phyloP scores from a whole-genome alignment of 768 basidiomycete species.

The Tephrocybe sp. region DNA sequence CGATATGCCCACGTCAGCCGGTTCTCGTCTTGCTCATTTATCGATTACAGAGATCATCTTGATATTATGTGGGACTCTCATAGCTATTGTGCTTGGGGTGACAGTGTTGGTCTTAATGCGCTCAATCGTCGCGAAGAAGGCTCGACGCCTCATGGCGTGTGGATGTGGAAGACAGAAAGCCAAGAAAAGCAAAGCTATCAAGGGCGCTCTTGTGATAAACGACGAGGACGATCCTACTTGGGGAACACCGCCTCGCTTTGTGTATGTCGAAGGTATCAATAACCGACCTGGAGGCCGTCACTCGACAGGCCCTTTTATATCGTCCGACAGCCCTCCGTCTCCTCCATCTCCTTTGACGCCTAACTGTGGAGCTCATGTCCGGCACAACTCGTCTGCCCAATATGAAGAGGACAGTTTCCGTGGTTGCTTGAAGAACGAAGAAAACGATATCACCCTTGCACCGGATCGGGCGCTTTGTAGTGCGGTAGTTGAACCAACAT shows the following conservation, averaged over 20 bases:
- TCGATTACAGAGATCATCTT: constrained; percentile 12
- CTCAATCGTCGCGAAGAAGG: constrained; percentile 9
- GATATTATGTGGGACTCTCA: constrained; percentile 9
- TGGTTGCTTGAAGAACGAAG: constrained; percentile 24
- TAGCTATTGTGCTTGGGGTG: constrained; percentile 5
- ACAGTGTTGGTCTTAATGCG: constrained; percentile 10
- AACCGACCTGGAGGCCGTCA: constrained; percentile 3
- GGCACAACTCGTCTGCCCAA: not conserved
- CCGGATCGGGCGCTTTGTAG: constrained; percentile 20
- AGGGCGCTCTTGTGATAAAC: constrained; percentile 3
- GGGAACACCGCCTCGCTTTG: constrained; percentile 15
- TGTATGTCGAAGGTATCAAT: constrained; percentile 13
- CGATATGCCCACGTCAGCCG: not conserved
- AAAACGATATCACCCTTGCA: constrained; percentile 27
- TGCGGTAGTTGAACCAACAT: not conserved
- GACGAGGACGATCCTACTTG: constrained; percentile 15
- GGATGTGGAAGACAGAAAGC: constrained; percentile 7
- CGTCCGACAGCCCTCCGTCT: not conserved
- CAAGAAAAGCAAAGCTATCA: not conserved
- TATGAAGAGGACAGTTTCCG: constrained; percentile 17
- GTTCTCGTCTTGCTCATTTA: constrained; percentile 2
- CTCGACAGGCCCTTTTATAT: not conserved
- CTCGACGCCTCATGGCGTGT: constrained; percentile 9
- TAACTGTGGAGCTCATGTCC: constrained; percentile 1
- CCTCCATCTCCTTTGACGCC: not conserved